Evolutionary conservation across 805 yeast species (phyloP), one percentile per base, ranked within the genome.

Genomic region (Huiozyma sinensis): DNA sequence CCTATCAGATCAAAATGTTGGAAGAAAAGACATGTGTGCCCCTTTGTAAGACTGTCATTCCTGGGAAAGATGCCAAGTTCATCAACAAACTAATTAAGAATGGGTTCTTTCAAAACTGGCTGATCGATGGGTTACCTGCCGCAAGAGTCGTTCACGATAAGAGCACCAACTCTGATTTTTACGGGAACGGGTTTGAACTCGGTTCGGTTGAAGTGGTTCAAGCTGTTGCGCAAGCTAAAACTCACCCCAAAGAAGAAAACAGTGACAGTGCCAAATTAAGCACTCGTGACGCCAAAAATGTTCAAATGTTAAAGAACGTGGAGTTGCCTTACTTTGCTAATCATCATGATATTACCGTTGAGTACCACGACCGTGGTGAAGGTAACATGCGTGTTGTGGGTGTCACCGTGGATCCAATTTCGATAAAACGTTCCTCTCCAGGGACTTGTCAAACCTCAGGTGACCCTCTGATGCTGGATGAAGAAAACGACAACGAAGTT

Each of bases 111-210:
- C 85, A 86, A 64, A 90, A 90, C 61, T 90, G 97, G 97, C 70
- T 89, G 43, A 68, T 92, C 45, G 98, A 92, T 61, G 97, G 97
- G 1, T 75, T 92, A 53, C 98, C 98, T 8, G 95, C 88, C 6
- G 95, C 95, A 4, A 78, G 75, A 55, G 58, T 64, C 42, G 66
- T 78, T 28, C 58, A 63, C 40, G 90, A 84, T 55, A 59, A 61
- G 44, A 73, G 76, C 54, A 80, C 90, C 4, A 56, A 77, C 8
- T 53, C 79, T 5, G 70, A 71, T 32, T 84, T 81, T 58, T 84
- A 83, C 58, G 83, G 88, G 33, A 70, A 84, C 1, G 95, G 96
- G 3, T 87, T 88, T 64, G 80, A 77, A 44, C 70, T 89, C 41
- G 96, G 96, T 37, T 69, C 61, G 41, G 77, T 80, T 42, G 87